Percentiles rank a stretch among this genome's conserved stretches.
Conservation (phyloP, 495 filamentous ascomycete genomes). For the Cercophora newfieldiana region DNA sequence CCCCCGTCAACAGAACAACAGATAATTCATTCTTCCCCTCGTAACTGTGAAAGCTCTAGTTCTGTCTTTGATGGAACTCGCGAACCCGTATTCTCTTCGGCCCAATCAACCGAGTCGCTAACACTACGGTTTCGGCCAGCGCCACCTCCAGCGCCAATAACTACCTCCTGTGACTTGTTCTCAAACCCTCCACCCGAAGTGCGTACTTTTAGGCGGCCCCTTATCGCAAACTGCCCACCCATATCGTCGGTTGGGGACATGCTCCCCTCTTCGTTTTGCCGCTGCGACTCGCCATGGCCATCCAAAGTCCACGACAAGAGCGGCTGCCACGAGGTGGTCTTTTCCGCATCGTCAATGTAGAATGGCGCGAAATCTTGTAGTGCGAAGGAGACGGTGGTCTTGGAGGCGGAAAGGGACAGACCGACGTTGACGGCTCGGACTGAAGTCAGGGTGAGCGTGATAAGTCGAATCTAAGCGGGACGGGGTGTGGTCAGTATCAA, state of each 20-base stretch:
- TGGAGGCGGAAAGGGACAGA: constrained; percentile 1
- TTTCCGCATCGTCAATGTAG: not conserved
- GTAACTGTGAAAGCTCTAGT: constrained; percentile 5
- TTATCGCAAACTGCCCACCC: constrained; percentile 4
- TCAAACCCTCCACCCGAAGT: not conserved
- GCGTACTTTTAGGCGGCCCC: not conserved
- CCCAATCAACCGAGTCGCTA: constrained; percentile 13
- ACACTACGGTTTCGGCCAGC: constrained; percentile 12
- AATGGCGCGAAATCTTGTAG: not conserved
- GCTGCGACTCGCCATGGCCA: constrained; percentile 9
- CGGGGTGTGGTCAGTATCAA: not conserved
- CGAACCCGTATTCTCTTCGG: constrained; percentile 9
- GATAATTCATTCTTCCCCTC: constrained; percentile 3
- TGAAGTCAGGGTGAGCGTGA: constrained; percentile 1
- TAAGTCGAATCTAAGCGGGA: constrained; percentile 8
- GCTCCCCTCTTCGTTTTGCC: not conserved
- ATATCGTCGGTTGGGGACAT: not conserved
- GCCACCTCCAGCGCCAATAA: not conserved
- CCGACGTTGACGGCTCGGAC: constrained; percentile 11
- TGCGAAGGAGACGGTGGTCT: constrained; percentile 4
- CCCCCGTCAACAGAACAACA: constrained; percentile 4
- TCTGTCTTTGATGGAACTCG: constrained; percentile 10
- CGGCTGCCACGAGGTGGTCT: constrained; percentile 13
- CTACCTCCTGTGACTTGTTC: not conserved
- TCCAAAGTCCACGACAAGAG: constrained; percentile 9